Percentiles rank a stretch among this genome's conserved stretches.
Conservation (phyloP, 768 basidiomycete species). For the Amanita molliuscula region DNA sequence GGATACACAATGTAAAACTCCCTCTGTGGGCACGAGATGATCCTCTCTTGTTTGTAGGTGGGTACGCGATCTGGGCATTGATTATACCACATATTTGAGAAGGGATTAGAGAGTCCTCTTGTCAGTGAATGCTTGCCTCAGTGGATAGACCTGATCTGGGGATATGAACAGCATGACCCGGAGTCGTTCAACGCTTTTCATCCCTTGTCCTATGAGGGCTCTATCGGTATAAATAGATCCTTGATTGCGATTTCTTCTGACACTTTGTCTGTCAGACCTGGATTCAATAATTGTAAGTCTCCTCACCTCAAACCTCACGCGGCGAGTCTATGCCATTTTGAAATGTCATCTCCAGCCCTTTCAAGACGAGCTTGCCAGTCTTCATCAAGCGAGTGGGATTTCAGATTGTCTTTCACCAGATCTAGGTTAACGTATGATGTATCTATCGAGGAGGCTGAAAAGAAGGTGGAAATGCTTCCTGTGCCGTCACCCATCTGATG, state of each 20-base stretch:
- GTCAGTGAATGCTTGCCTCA: conserved; percentile 76
- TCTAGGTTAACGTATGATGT: too few species aligned
- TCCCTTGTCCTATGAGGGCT: conserved; percentile 88
- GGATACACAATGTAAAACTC: conserved; percentile 79
- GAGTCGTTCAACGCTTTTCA: conserved; percentile 81
- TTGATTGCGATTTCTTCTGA: neutral
- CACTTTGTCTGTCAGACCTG: conserved; percentile 42
- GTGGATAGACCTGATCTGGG: conserved; percentile 97
- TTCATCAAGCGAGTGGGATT: too few species aligned
- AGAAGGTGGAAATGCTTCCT: too few species aligned
- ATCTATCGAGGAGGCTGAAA: too few species aligned
- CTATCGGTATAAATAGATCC: conserved; percentile 44
- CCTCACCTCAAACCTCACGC: too few species aligned
- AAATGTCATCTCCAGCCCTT: too few species aligned
- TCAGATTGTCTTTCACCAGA: too few species aligned
- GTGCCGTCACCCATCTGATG: too few species aligned
- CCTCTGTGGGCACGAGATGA: conserved; percentile 87
- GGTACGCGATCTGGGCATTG: conserved; percentile 25
- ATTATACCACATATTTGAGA: neutral
- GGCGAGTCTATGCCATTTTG: too few species aligned
- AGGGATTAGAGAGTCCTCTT: conserved; percentile 83
- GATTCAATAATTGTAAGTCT: too few species aligned
- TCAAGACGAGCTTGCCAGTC: too few species aligned
- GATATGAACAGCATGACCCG: conserved; percentile 71
- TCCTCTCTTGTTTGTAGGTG: conserved; percentile 77